phyloP scores from a whole-genome alignment of 2,329 filamentous ascomycete species.

The Trichoderma cornu-damae region DNA sequence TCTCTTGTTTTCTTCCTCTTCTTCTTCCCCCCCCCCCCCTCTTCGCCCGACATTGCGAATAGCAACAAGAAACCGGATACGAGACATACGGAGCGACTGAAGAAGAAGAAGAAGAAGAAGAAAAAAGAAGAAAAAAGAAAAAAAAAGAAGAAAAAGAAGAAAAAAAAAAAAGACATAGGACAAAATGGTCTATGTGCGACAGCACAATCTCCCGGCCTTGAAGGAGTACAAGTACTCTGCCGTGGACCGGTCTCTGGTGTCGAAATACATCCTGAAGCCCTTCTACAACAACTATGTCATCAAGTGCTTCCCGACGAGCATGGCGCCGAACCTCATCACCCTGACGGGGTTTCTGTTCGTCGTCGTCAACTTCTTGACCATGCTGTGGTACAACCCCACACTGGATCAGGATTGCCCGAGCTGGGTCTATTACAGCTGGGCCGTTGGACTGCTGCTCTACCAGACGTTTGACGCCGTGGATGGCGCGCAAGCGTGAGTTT shows the following conservation, averaged over 20 bases:
- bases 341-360: constrained; percentile 87
- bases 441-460: constrained; percentile 84
- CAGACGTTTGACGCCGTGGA: constrained; percentile 98
- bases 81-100: background rate
- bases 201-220: constrained; percentile 80
- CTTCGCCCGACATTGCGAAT: background rate
- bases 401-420: constrained; percentile 87
- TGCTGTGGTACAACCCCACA: constrained; percentile 94
- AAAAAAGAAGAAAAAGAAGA: background rate
- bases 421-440: constrained; percentile 95
- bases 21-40: no score
- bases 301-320: constrained; percentile 87
- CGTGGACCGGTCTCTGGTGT: constrained; percentile 84
- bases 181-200: constrained; percentile 90
- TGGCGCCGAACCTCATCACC: constrained; percentile 88
- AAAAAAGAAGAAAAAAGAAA: background rate
- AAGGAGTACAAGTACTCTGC: constrained; percentile 93
- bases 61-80: background rate
- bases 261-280: constrained; percentile 91
- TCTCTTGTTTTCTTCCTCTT: no score
- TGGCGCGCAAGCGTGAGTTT: constrained; percentile 78
- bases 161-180: background rate
- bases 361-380: constrained; percentile 78
- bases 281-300: constrained; percentile 96
- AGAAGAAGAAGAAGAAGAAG: background rate